These are phyloP conservation scores for Ophiostoma tasmaniense DNA, from an alignment of 2,329 filamentous ascomycete species.

Conservation along the genomic window DNA sequence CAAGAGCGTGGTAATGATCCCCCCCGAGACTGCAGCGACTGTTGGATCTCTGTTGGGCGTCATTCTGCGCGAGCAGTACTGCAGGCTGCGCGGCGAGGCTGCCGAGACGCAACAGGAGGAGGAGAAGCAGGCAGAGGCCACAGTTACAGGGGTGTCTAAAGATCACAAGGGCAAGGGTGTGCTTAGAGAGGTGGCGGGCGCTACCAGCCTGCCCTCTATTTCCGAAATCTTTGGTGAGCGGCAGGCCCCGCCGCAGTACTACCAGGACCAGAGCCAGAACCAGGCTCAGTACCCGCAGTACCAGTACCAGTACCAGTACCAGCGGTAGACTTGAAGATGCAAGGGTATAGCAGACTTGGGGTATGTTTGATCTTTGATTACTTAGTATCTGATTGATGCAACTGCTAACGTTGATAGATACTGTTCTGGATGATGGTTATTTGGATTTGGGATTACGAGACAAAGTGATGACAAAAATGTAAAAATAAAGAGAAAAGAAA, in stretches of 20 bases:
- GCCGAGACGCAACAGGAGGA: not conserved
- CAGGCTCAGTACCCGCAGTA: too few species aligned
- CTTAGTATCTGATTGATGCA: not conserved
- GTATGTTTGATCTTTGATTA: not conserved
- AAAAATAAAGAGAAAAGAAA: not conserved
- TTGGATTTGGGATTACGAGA: not conserved
- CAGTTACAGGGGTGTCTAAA: not conserved
- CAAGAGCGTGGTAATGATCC: not conserved
- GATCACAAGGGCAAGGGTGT: not conserved
- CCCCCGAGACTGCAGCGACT: not conserved
- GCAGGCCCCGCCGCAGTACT: not conserved
- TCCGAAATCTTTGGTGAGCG: constrained; percentile 1
- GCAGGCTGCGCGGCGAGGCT: not conserved
- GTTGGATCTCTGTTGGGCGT: constrained; percentile 2
- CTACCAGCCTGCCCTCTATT: not conserved
- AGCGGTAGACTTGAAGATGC: not conserved
- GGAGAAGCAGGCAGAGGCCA: not conserved
- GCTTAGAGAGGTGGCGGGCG: not conserved
- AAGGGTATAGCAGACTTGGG: not conserved
- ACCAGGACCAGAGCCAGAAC: not conserved
- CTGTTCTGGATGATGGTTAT: too few species aligned
- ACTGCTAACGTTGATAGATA: not conserved
- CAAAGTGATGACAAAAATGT: not conserved
- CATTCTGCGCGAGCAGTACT: constrained; percentile 1
- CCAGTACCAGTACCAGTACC: not conserved